A percentile compares a stretch with the other conserved stretches of the same genome.
phyloP scores from a whole-genome alignment of 2,329 filamentous ascomycete genomes.

The Cadophora gregata region DNA sequence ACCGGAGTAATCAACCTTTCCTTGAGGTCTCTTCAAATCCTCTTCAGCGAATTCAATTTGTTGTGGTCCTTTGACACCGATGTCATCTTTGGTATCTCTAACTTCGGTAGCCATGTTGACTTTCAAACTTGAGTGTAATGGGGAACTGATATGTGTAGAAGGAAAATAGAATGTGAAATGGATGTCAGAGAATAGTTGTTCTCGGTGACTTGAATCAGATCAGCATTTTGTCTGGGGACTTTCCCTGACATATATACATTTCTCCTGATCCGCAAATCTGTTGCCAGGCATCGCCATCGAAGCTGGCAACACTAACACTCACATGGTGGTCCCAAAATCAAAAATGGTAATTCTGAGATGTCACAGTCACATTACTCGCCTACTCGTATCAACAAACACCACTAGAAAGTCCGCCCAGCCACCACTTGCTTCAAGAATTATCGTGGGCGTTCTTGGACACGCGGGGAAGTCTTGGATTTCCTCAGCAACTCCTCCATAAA shows the following conservation, averaged over 20 bases:
- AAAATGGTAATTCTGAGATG: not conserved
- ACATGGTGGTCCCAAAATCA: not conserved
- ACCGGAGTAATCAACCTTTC: conserved; percentile 7
- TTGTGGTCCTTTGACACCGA: not conserved
- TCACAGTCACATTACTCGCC: not conserved
- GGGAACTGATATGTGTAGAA: not conserved
- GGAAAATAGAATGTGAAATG: not conserved
- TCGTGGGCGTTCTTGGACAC: not conserved
- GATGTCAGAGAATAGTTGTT: not conserved
- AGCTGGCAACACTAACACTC: not conserved
- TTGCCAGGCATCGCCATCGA: not conserved
- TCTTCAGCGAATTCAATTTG: not conserved
- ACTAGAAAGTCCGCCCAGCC: not conserved
- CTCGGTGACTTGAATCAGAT: not conserved
- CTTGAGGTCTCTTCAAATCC: not conserved
- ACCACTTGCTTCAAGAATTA: not conserved
- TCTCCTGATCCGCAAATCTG: not conserved
- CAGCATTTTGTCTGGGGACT: not conserved
- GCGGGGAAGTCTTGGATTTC: not conserved
- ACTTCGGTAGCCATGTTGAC: not conserved
- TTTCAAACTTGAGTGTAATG: not conserved
- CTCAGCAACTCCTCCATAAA: not conserved
- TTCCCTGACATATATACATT: not conserved
- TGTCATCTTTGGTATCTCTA: not conserved
- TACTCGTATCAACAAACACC: not conserved